These are phyloP conservation scores for Talaromyces proteolyticus DNA, from an alignment of 495 filamentous ascomycete genomes.

Conservation along the genomic window DNA sequence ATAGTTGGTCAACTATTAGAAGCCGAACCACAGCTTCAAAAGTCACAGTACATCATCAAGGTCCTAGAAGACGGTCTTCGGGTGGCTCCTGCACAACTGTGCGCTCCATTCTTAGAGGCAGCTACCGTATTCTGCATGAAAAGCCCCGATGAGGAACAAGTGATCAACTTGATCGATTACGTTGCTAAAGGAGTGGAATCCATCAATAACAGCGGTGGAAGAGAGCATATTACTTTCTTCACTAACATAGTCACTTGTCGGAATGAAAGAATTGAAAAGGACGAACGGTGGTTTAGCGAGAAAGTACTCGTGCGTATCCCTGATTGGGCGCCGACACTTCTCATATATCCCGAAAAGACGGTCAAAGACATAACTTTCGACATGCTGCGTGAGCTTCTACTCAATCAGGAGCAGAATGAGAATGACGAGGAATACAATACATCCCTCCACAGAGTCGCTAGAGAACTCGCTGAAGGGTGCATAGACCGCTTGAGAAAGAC, in stretches of 20 bases:
- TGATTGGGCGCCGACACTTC: slow-evolving; percentile 61
- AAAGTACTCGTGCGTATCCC: slow-evolving; percentile 49
- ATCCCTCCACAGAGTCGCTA: slow-evolving; percentile 21
- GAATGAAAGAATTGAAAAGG: slow-evolving; percentile 32
- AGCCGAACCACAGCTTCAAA: slow-evolving; percentile 36
- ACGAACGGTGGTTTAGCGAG: slow-evolving; percentile 27
- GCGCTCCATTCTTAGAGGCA: slow-evolving; percentile 47
- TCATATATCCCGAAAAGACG: slow-evolving; percentile 53
- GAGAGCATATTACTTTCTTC: slow-evolving; percentile 58
- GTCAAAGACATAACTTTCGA: slow-evolving; percentile 50
- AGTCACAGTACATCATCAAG: slow-evolving; percentile 35
- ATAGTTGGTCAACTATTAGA: slow-evolving; percentile 38
- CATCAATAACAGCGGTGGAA: slow-evolving; percentile 49
- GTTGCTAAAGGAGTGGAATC: slow-evolving; percentile 51
- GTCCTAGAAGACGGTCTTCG: slow-evolving; percentile 47
- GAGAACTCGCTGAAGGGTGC: slow-evolving; percentile 27
- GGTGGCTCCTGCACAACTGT: slow-evolving; percentile 50
- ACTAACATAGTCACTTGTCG: slow-evolving; percentile 27
- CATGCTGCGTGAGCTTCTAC: slow-evolving; percentile 50
- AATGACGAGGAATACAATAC: slow-evolving; percentile 18
- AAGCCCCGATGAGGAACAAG: slow-evolving; percentile 27
- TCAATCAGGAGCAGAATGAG: slow-evolving; percentile 33
- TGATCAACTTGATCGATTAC: slow-evolving; percentile 39
- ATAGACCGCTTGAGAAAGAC: slow-evolving; percentile 24
- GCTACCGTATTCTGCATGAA: slow-evolving; percentile 42